These are phyloP conservation scores for Claviceps maximensis DNA, from an alignment of 2,329 filamentous ascomycete genomes.

Conservation along the genomic window DNA sequence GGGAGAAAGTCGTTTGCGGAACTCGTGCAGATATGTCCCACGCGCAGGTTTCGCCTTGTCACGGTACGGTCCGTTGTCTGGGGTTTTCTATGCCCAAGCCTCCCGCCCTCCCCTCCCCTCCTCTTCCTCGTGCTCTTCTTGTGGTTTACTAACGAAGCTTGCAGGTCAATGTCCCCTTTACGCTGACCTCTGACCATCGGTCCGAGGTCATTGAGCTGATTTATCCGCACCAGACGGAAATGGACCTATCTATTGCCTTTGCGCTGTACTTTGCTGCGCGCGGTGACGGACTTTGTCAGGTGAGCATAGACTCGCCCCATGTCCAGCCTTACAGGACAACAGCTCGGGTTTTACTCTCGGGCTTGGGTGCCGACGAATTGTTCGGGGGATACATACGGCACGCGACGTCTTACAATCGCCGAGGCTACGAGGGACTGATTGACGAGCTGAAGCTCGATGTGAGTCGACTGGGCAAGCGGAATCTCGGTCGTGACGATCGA, in stretches of 20 bases:
- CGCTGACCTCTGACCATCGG: slow-evolving; percentile 57
- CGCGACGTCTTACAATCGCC: slow-evolving; percentile 56
- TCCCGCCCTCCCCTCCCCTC: not conserved
- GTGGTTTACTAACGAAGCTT: not conserved
- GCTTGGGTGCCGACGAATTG: slow-evolving; percentile 87
- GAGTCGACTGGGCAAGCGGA: slow-evolving; percentile 75
- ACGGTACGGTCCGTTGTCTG: slow-evolving; percentile 32
- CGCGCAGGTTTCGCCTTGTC: slow-evolving; percentile 70
- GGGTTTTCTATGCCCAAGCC: too few species aligned
- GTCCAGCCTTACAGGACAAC: slow-evolving; percentile 45
- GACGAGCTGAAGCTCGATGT: slow-evolving; percentile 81
- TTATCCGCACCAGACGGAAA: slow-evolving; percentile 89
- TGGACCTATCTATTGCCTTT: slow-evolving; percentile 90
- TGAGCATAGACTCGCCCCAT: slow-evolving; percentile 11
- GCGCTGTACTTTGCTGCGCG: slow-evolving; percentile 92
- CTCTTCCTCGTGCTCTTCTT: not conserved
- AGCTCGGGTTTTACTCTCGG: slow-evolving; percentile 77
- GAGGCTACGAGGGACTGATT: slow-evolving; percentile 57
- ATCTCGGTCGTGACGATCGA: slow-evolving; percentile 85
- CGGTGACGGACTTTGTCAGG: slow-evolving; percentile 43
- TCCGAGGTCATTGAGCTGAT: slow-evolving; percentile 63
- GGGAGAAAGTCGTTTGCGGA: slow-evolving; percentile 71
- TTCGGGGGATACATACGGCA: slow-evolving; percentile 91
- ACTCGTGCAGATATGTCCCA: slow-evolving; percentile 53
- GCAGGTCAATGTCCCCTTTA: slow-evolving; percentile 68